Percentiles rank a stretch among this genome's conserved stretches.
phyloP scores from a whole-genome alignment of 2,329 filamentous ascomycete species.

The Gaeumannomyces sp. region DNA sequence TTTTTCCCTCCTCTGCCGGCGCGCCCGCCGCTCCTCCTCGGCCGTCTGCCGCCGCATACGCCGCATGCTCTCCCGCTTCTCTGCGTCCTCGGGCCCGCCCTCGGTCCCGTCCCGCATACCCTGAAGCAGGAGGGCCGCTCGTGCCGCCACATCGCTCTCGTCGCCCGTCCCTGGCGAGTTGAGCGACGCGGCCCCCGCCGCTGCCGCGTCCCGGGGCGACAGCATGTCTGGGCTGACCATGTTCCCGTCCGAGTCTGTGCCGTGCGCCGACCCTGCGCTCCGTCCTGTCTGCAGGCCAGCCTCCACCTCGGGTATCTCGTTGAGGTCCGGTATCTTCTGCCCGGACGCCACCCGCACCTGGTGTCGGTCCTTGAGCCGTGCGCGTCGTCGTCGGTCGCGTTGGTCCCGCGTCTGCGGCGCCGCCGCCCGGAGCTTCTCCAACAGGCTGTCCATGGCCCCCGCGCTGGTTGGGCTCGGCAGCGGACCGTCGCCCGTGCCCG shows the following conservation, averaged over 20 bases:
- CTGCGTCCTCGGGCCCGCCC: constrained; percentile 45
- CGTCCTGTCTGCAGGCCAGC: constrained; percentile 24
- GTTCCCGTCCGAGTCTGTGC: constrained; percentile 42
- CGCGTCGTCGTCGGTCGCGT: constrained; percentile 78
- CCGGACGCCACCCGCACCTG: constrained; percentile 86
- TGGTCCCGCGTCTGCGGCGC: constrained; percentile 86
- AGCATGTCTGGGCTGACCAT: constrained; percentile 44
- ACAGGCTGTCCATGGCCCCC: constrained; percentile 90
- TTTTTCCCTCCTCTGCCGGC: constrained; percentile 62
- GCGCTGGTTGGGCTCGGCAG: constrained; percentile 65
- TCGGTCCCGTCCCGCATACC: constrained; percentile 68
- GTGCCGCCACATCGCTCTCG: constrained; percentile 73
- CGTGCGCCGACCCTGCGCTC: constrained; percentile 27
- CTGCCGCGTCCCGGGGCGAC: constrained; percentile 19
- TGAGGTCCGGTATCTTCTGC: constrained; percentile 73
- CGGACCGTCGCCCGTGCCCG: constrained; percentile 26
- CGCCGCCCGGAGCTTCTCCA: constrained; percentile 90
- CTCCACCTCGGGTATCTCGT: constrained; percentile 55
- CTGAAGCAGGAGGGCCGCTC: constrained; percentile 76
- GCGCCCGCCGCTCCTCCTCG: constrained; percentile 66
- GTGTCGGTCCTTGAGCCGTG: constrained; percentile 82
- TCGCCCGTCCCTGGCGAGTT: constrained; percentile 33
- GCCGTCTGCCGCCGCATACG: constrained; percentile 62
- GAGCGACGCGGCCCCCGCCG: neutral
- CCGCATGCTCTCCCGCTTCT: constrained; percentile 56